Evolutionary conservation across 768 basidiomycete genomes (phyloP).

Genomic region (Tylopilus felleus): DNA sequence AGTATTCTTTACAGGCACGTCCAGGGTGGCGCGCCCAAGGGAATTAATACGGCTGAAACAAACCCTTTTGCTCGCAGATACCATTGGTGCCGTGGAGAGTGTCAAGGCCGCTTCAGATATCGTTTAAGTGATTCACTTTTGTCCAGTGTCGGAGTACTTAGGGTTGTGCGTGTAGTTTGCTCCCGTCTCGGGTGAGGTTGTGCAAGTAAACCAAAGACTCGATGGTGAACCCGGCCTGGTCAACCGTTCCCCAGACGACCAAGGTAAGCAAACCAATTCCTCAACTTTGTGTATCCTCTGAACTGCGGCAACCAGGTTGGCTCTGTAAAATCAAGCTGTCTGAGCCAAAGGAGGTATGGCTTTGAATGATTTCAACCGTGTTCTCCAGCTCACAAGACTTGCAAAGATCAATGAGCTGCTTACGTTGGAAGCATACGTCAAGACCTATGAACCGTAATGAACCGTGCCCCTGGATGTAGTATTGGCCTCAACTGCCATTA

Average conservation of each 20-base stretch:
- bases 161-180: slow-evolving; percentile 59
- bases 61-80: slow-evolving; percentile 41
- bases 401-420: slow-evolving; percentile 67
- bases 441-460: slow-evolving; percentile 46
- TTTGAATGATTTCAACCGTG: neutral
- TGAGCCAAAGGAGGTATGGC: slow-evolving; percentile 67
- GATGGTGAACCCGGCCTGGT: slow-evolving; percentile 69
- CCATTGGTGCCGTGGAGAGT: slow-evolving; percentile 91
- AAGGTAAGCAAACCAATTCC: slow-evolving; percentile 51
- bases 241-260: slow-evolving; percentile 82
- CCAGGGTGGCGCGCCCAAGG: neutral
- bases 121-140: slow-evolving; percentile 40
- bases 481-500: slow-evolving; percentile 27
- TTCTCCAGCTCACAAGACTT: neutral
- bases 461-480: neutral
- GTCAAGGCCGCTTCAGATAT: slow-evolving; percentile 97
- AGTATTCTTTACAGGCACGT: slow-evolving; percentile 27
- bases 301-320: slow-evolving; percentile 63
- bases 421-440: slow-evolving; percentile 71
- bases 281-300: neutral
- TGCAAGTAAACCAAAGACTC: slow-evolving; percentile 74
- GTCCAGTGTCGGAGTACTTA: slow-evolving; percentile 9
- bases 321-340: slow-evolving; percentile 89
- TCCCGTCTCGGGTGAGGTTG: slow-evolving; percentile 82
- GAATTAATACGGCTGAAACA: slow-evolving; percentile 5